phyloP scores from a whole-genome alignment of 176 grass and related monocot genomes.

The Alloteropsis semialata region DNA sequence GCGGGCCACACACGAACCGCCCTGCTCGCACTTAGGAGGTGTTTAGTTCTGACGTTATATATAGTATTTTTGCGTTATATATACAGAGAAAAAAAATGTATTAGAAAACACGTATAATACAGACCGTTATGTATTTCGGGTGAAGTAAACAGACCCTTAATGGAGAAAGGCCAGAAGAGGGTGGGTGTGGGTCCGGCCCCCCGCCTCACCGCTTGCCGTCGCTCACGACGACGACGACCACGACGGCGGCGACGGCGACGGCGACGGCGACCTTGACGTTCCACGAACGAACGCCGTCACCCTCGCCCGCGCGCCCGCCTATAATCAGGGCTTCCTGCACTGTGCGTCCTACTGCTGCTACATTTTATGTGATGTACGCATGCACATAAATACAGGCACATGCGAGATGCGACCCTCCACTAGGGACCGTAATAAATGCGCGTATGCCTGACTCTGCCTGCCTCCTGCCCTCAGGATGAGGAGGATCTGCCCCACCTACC shows the following conservation, averaged over 20 bases:
- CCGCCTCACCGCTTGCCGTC: no score
- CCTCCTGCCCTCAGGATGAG: background rate
- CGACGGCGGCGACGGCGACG: background rate
- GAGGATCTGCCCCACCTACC: background rate
- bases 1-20: background rate
- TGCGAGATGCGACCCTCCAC: background rate
- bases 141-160: no score
- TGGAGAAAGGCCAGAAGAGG: no score
- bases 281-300: background rate
- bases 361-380: background rate
- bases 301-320: background rate
- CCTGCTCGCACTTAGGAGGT: no score
- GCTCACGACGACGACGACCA: background rate
- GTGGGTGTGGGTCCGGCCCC: no score
- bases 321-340: background rate
- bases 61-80: no score
- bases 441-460: background rate
- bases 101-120: no score
- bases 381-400: slow-evolving; percentile 21
- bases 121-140: no score
- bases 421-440: background rate
- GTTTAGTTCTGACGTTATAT: no score
- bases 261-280: background rate
- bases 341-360: background rate
- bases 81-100: no score